These are phyloP conservation scores for Carallia pectinifolia DNA, from an alignment of 345 rosid genomes.

Conservation along the genomic window DNA sequence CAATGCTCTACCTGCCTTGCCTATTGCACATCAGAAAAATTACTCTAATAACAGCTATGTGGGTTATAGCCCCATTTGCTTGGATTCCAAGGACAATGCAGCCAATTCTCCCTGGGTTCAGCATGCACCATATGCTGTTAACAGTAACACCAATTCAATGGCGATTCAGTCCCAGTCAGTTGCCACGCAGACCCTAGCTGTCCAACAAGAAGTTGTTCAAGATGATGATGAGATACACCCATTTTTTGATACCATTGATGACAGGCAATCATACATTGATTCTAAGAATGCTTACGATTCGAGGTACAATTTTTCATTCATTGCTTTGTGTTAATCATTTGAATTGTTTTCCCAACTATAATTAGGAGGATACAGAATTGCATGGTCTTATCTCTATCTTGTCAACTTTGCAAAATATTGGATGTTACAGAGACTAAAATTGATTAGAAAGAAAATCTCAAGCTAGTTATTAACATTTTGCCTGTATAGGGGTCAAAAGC, in stretches of 20 bases:
- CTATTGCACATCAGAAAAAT: slow-evolving; percentile 39
- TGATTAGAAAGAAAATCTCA: no score
- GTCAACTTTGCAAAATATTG: no score
- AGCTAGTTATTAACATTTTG: no score
- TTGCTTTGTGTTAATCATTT: no score
- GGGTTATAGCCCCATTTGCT: slow-evolving; percentile 28
- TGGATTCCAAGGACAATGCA: slow-evolving; percentile 44
- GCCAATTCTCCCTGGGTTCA: slow-evolving; percentile 43
- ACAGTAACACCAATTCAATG: slow-evolving; percentile 25
- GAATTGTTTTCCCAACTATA: no score
- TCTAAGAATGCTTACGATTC: slow-evolving; percentile 37
- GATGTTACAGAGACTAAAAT: no score
- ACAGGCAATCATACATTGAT: slow-evolving; percentile 67
- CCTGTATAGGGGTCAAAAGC: no score
- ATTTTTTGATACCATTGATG: slow-evolving; percentile 72
- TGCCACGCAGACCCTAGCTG: slow-evolving; percentile 36
- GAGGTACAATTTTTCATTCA: slow-evolving; percentile 3
- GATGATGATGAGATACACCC: slow-evolving; percentile 75
- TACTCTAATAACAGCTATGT: slow-evolving; percentile 37
- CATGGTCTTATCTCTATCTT: no score
- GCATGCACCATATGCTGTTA: slow-evolving; percentile 25
- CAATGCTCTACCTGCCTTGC: slow-evolving; percentile 19
- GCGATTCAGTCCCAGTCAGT: slow-evolving; percentile 49
- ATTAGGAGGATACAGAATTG: no score
- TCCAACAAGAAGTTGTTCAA: slow-evolving; percentile 52